Base-by-base conservation (phyloP, 257 asterid species). In the Solanum etuberosum region DNA sequence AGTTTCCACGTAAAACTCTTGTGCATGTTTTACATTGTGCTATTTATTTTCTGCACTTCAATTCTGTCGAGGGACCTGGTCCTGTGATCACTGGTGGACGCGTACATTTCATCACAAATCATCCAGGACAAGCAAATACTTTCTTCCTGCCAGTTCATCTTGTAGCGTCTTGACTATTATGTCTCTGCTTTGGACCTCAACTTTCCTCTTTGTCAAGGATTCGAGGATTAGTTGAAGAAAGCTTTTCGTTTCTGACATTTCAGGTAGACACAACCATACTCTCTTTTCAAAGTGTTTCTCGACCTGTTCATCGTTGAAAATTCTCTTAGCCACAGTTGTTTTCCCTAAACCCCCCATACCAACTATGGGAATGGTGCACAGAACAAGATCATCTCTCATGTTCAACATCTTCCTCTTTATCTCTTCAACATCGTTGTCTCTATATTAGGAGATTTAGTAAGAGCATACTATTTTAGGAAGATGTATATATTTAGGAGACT, bases 111-210 rank as follows among this genome's bases (percentile, higher is more conserved):
- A n/a, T n/a, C 91, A 90, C 8, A 90, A 71, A 20, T 92, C 94
- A 51, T 92, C 92, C 11, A 89, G 87, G 15, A 90, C 86, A 21
- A 92, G 83, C 4, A 92, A 31, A 59, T 51, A 86, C 15, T 34
- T 86, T 70, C 83, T 87, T 1, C 43, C 80, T 8, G 11, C 29
- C 29, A 89, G 21, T 7, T 21, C 3, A 0, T 83, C 4, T 13
- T 42, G 59, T 5, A 90, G 84, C 9, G 4, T 42, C 15, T 70
- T 54, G 73, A 90, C 67, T 16, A 90, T 34, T 14, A 73, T 87
- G 12, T 85, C 35, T 43, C 35, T 87, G 14, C 25, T 38, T 18
- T 0, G 21, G 3, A n/a, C 61, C 14, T 87, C 32, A 35, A 21
- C 38, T 18, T 31, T 81, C 74, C 61, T 48, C 16, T 13, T 9